Conservation (phyloP, 2,329 filamentous ascomycete species). For the Karstenula rhodostoma region DNA sequence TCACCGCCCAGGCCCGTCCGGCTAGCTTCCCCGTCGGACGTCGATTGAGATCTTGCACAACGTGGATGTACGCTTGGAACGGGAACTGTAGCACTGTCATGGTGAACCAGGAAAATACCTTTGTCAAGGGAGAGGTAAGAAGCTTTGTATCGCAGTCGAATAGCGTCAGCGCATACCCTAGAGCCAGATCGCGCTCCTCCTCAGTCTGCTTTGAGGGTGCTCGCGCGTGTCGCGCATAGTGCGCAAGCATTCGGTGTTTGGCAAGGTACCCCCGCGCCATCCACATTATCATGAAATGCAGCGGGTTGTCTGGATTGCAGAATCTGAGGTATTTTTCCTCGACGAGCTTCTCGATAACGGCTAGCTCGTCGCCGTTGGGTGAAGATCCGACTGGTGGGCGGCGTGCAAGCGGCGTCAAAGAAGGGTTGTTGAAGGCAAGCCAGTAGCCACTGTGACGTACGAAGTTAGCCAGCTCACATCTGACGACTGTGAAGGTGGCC, state of each 20-base stretch:
- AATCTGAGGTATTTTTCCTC: constrained; percentile 49
- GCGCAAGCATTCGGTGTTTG: constrained; percentile 60
- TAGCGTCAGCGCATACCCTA: constrained; percentile 49
- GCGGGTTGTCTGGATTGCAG: constrained; percentile 41
- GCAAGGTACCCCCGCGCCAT: constrained; percentile 56
- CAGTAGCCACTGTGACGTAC: constrained; percentile 52
- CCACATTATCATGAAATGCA: constrained; percentile 60
- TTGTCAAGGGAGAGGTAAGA: constrained; percentile 52
- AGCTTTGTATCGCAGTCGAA: constrained; percentile 59
- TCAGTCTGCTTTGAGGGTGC: constrained; percentile 26
- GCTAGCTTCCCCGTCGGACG: constrained; percentile 49
- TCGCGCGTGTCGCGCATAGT: constrained; percentile 47
- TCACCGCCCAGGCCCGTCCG: constrained; percentile 52
- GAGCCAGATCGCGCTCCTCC: constrained; percentile 32
- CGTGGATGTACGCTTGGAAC: constrained; percentile 58
- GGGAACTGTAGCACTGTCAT: constrained; percentile 56
- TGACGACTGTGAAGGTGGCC: constrained; percentile 61
- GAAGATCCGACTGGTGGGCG: constrained; percentile 18
- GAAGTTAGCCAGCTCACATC: constrained; percentile 57
- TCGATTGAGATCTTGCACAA: constrained; percentile 53
- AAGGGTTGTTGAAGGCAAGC: constrained; percentile 57
- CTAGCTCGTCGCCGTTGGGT: constrained; percentile 39
- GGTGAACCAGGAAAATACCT: constrained; percentile 52
- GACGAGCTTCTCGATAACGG: constrained; percentile 48
- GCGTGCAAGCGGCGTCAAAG: constrained; percentile 51